Evolutionary conservation across 2,329 filamentous ascomycete species (phyloP), one percentile per base, ranked within the genome.

Genomic region (Knoxdaviesia proteae): DNA sequence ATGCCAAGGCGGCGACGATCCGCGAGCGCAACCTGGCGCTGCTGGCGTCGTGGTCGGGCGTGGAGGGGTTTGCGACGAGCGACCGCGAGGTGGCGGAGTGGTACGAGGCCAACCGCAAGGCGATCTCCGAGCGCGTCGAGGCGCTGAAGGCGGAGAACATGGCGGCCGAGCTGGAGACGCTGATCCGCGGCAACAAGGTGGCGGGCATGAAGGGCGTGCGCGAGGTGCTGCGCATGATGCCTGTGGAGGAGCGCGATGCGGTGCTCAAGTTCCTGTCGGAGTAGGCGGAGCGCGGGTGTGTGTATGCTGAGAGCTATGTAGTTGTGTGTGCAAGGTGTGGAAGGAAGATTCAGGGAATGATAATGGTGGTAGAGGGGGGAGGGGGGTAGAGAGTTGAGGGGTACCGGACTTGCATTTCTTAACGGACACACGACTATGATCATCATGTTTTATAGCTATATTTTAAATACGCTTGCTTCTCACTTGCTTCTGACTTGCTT

Each of bases 101-200:
- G 90, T 96, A 94, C 58, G 90, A 98, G 68, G 79, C 88, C 64
- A 90, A 96, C 65, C 71, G 84, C 56, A 84, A 88, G 68, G 64
- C 66, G 36, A 76, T 98, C 41, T 71, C 80, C 48, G 73, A 80
- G 48, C 93, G 90, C 73, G 75, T 96, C 32, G 86, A 94, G 58
- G 63, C 90, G 8, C 68, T 96, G 54, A 90, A 84, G 71, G 70
- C 72, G 5, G 83, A 94, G 47, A 71, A 74, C 37, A 69, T 68
- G 39, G 58, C 65, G 10, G 53, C 54, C n/a, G 61, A 68, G 50
- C 56, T 69, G 47, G 59, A 61, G n/a, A 56, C 57, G 11, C 52
- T 68, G 33, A 53, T 69, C 44, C 59, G 62, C 32, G 53, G 53
- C 43, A 62, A 68, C 51, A 65, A 65, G 54, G 73, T 84, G 51